Evolutionary conservation across 2,329 filamentous ascomycete genomes (phyloP).

Genomic region (Pyricularia pennisetigena): DNA sequence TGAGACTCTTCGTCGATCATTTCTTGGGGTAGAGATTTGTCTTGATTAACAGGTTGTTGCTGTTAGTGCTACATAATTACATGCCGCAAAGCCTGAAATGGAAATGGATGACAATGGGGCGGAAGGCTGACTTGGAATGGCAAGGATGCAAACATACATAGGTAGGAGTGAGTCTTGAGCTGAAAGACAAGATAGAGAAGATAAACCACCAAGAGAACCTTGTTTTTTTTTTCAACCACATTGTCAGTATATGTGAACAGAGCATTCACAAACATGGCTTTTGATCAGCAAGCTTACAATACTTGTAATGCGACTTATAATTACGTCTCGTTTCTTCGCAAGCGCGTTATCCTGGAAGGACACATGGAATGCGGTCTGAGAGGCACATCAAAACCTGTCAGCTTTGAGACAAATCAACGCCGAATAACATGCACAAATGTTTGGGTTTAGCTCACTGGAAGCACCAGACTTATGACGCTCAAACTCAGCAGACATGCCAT

Average conservation of each 20-base stretch:
- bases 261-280: background rate
- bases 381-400: background rate
- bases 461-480: constrained; percentile 78
- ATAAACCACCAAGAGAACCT: constrained; percentile 74
- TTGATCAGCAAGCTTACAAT: constrained; percentile 46
- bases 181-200: constrained; percentile 79
- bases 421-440: background rate
- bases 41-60: background rate
- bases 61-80: background rate
- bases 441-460: constrained; percentile 50
- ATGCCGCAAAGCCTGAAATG: background rate
- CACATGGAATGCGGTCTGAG: constrained; percentile 78
- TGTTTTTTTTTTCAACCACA: background rate
- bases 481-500: constrained; percentile 85
- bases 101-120: background rate
- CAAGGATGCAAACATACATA: constrained; percentile 34
- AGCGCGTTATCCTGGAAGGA: constrained; percentile 56
- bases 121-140: background rate
- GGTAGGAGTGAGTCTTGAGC: constrained; percentile 82
- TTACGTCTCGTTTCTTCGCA: constrained; percentile 64
- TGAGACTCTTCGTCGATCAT: constrained; percentile 87
- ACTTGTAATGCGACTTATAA: constrained; percentile 83
- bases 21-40: constrained; percentile 84
- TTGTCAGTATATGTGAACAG: constrained; percentile 12
- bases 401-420: background rate